Conservation (phyloP, 2,329 filamentous ascomycete species). For the Parafenestella ontariensis region DNA sequence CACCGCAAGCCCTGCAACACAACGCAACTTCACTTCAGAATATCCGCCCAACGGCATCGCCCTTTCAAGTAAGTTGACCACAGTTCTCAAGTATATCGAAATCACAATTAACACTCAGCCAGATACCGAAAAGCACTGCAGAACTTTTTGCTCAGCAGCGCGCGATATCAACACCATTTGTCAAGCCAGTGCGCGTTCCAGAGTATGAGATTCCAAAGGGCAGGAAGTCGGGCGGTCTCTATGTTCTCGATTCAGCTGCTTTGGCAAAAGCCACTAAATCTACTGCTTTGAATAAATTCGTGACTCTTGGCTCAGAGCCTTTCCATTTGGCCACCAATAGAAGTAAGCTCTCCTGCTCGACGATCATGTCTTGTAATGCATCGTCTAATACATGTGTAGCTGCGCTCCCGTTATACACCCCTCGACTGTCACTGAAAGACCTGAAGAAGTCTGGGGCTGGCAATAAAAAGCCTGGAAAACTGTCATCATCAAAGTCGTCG, state of each 20-base stretch:
- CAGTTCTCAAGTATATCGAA: not conserved
- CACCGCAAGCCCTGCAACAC: conserved; percentile 43
- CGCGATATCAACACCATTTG: conserved; percentile 15
- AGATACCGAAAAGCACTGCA: conserved; percentile 37
- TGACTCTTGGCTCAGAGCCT: conserved; percentile 52
- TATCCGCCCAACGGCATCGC: conserved; percentile 24
- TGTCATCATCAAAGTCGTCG: conserved; percentile 31
- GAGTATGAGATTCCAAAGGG: conserved; percentile 45
- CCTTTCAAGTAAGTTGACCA: conserved; percentile 38
- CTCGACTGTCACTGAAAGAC: conserved; percentile 56
- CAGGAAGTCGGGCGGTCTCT: conserved; percentile 49
- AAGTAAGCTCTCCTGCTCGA: conserved; percentile 43
- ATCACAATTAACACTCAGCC: conserved; percentile 17
- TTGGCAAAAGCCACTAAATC: conserved; percentile 55
- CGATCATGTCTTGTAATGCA: not conserved
- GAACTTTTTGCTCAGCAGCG: conserved; percentile 37
- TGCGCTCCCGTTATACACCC: conserved; percentile 51
- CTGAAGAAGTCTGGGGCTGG: conserved; percentile 52
- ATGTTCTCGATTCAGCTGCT: conserved; percentile 50
- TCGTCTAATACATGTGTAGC: conserved; percentile 38
- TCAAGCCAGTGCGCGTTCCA: conserved; percentile 36
- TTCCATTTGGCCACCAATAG: conserved; percentile 54
- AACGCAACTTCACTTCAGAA: conserved; percentile 23
- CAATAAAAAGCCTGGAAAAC: conserved; percentile 50
- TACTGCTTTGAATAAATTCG: conserved; percentile 51